Evolutionary conservation across 1,284 basidiomycete species (phyloP), one percentile per base, ranked within the genome.

Genomic region (Clitocybe nebularis): DNA sequence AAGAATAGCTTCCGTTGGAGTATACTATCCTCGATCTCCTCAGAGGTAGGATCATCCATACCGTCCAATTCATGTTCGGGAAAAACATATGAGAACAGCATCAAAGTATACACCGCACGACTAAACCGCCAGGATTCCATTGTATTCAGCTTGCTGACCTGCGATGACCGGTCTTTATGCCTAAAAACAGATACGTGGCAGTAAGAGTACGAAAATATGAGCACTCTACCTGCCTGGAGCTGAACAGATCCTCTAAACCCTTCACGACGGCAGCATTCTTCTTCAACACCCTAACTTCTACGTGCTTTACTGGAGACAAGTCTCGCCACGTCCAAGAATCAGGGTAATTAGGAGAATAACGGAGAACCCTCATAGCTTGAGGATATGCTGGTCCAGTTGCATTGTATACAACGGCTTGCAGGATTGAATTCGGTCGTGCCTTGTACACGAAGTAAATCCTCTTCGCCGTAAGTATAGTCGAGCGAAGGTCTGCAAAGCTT

Each of bases 391-490:
- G 42, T 28, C 48, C 48, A 10, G 42, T 24, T 7, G 29, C 29
- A 26, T 47, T 47, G 36, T 36, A 38, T 4, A 37, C 33, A 17
- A 50, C 36, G 3, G 42, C 26, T 10, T 25, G 21, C 10, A 45
- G 14, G n/a, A 45, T 45, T 14, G 44, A 41, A 26, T 32, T 33
- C 10, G 39, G 38, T 22, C 33, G 44, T 10, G 8, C 17, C n/a
- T 41, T 24, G 36, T 41, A 57, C 6, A 55, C 43, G 3, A 19
- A 5, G 41, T 52, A 40, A 26, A 57, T 45, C 16, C 46, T 37
- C 21, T 52, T 52, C 11, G 50, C 55, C n/a, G 42, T 38, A 13
- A 51, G 19, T 6, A 51, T 32, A 4, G 37, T 20, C 14, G 52
- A 36, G 13, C 42, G 44, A 16, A 57, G 48, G 6, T 48, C 36